Evolutionary conservation across 768 basidiomycete species (phyloP).

Genomic region (Mycena galopus): DNA sequence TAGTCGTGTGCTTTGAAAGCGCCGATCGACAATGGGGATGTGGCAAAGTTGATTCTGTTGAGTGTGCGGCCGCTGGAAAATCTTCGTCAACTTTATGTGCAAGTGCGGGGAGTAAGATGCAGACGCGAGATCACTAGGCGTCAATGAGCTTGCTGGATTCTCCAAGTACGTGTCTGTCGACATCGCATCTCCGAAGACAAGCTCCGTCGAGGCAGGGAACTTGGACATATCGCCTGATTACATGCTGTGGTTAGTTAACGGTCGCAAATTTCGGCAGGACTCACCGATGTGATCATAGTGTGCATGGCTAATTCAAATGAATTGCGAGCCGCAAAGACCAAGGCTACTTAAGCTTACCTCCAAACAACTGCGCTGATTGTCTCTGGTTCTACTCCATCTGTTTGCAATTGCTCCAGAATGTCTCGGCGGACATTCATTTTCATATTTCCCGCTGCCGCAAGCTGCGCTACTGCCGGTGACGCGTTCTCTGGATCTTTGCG

Average conservation of each 20-base stretch:
- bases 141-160: slow-evolving; percentile 25
- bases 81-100: too few relatives aligned
- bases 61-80: slow-evolving; percentile 32
- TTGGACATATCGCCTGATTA: slow-evolving; percentile 40
- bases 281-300: slow-evolving; percentile 40
- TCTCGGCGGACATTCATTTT: slow-evolving; percentile 28
- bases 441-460: not conserved
- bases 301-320: too few relatives aligned
- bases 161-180: slow-evolving; percentile 7
- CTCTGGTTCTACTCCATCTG: slow-evolving; percentile 20
- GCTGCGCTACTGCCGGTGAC: slow-evolving; percentile 4
- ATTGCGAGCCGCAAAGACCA: not conserved
- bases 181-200: slow-evolving; percentile 33
- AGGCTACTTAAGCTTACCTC: slow-evolving; percentile 26
- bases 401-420: slow-evolving; percentile 26
- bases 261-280: too few relatives aligned
- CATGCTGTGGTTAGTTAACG: too few relatives aligned
- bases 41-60: slow-evolving; percentile 21
- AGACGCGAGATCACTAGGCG: slow-evolving; percentile 34
- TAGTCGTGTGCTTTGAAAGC: slow-evolving; percentile 33
- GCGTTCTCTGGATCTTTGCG: slow-evolving; percentile 31
- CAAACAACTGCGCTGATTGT: slow-evolving; percentile 35
- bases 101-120: not conserved
- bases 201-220: slow-evolving; percentile 33
- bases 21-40: slow-evolving; percentile 33